Percentiles rank a stretch among this genome's conserved stretches.
phyloP scores from a whole-genome alignment of 306 rosid genomes.

The Chamaecrista fasciculata region DNA sequence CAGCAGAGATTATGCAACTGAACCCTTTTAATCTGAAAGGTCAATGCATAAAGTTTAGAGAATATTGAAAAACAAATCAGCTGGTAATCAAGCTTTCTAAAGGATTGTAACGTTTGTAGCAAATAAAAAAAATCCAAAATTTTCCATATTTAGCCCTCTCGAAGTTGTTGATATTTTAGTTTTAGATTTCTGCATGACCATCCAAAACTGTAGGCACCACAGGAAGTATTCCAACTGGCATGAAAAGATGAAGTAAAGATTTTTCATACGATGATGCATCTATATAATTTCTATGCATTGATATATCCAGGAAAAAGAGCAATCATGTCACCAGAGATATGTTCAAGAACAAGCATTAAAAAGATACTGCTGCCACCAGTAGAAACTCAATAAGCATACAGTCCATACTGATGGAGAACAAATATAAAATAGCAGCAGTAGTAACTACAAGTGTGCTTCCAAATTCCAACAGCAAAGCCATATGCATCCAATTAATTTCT shows the following conservation, averaged over 20 bases:
- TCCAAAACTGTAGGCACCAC: slow-evolving; percentile 6
- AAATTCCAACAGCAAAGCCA: not conserved
- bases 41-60: not conserved
- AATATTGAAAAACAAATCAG: not conserved
- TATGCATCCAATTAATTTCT: not conserved
- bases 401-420: slow-evolving; percentile 3
- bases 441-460: not conserved
- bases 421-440: slow-evolving; percentile 16
- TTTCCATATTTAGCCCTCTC: not conserved
- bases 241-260: not conserved
- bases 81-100: not conserved
- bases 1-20: not conserved
- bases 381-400: slow-evolving; percentile 8
- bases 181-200: not conserved
- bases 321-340: not conserved
- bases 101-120: not conserved
- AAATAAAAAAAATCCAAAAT: not conserved
- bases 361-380: not conserved
- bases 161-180: not conserved
- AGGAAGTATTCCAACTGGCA: not conserved
- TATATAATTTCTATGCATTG: not conserved
- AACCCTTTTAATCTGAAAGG: not conserved
- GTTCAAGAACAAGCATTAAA: not conserved
- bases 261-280: not conserved
- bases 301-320: not conserved